Evolutionary conservation across 1,284 basidiomycete species (phyloP).

Genomic region (Meira miltonrushii): DNA sequence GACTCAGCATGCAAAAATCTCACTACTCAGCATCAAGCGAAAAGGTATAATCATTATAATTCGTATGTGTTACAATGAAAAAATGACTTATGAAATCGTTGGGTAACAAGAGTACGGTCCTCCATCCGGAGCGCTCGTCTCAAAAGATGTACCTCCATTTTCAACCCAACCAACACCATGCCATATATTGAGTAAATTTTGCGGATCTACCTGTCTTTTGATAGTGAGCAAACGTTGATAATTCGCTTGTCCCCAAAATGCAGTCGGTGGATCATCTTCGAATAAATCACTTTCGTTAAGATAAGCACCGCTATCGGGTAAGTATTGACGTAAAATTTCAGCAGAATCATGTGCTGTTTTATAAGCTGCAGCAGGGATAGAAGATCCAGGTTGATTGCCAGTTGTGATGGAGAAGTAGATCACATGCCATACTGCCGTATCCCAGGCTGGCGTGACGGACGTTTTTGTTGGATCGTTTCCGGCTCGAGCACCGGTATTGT

Average conservation of each 20-base stretch:
- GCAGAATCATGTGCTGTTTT: constrained; percentile 2
- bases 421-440: constrained; percentile 12
- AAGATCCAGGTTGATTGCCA: not conserved
- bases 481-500: not conserved
- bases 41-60: too few relatives aligned
- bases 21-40: too few relatives aligned
- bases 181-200: constrained; percentile 11
- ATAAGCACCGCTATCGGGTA: constrained; percentile 11
- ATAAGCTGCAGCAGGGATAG: not conserved
- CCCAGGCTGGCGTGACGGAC: constrained; percentile 15
- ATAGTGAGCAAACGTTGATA: constrained; percentile 12
- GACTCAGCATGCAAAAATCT: too few relatives aligned
- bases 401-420: not conserved
- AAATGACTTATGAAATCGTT: not conserved
- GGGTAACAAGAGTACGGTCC: not conserved
- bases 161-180: not conserved
- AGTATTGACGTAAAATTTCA: constrained; percentile 8
- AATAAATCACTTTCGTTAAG: constrained; percentile 10
- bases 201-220: constrained; percentile 16
- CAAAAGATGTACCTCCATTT: not conserved
- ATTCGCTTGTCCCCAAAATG: constrained; percentile 16
- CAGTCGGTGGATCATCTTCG: constrained; percentile 12
- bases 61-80: too few relatives aligned
- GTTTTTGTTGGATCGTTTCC: not conserved
- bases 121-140: not conserved